A percentile compares a stretch with the other conserved stretches of the same genome.
Evolutionary conservation across 192 early-diverging fungal genomes (phyloP).

Genomic region (Umbelopsis vinacea): DNA sequence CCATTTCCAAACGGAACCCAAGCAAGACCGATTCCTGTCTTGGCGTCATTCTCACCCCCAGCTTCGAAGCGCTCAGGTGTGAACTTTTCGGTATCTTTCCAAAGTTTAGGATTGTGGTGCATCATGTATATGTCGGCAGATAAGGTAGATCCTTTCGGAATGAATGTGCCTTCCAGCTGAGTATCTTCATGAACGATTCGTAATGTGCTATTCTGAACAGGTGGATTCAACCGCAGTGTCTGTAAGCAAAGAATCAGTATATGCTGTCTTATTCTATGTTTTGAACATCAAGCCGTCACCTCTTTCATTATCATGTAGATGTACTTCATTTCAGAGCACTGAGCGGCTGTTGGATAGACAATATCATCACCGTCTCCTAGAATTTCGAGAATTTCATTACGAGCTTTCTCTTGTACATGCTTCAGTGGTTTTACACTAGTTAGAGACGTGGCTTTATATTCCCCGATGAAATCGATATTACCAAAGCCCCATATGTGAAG

Average conservation of each 20-base stretch:
- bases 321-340: constrained; percentile 56
- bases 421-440: background rate
- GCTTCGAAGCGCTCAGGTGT: constrained; percentile 11
- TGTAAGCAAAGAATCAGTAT: too few relatives aligned
- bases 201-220: background rate
- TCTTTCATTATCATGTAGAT: constrained; percentile 32
- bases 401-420: constrained; percentile 31
- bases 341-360: constrained; percentile 43
- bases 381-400: constrained; percentile 23
- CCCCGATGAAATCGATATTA: too few relatives aligned
- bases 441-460: too few relatives aligned
- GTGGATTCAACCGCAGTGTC: constrained; percentile 15
- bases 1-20: constrained; percentile 63
- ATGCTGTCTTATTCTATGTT: too few relatives aligned
- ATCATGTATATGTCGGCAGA: background rate
- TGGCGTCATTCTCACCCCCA: constrained; percentile 35
- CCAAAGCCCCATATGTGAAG: too few relatives aligned
- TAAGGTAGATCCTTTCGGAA: constrained; percentile 20
- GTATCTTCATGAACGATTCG: constrained; percentile 9
- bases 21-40: constrained; percentile 36
- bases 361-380: constrained; percentile 22
- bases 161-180: constrained; percentile 1
- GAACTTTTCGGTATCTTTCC: constrained; percentile 19
- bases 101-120: constrained; percentile 12
- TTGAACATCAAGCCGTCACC: too few relatives aligned